These are phyloP conservation scores for Tolypocladium album DNA, from an alignment of 2,329 filamentous ascomycete species.

Conservation along the genomic window DNA sequence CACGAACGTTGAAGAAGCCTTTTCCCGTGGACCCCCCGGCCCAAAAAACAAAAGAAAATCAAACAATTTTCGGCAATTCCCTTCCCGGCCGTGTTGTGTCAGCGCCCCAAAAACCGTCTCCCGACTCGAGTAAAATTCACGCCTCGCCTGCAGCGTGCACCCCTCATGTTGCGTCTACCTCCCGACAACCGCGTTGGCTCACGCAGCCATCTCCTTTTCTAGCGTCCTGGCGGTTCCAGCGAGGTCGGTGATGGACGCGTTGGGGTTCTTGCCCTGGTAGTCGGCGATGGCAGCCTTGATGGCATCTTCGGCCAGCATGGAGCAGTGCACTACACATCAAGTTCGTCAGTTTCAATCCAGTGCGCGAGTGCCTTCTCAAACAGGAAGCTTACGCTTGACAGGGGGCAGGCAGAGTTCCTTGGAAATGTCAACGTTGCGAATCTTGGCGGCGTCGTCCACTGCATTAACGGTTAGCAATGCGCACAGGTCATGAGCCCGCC, in stretches of 20 bases:
- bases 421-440: constrained; percentile 96
- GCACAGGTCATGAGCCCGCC: background rate
- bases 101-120: background rate
- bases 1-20: background rate
- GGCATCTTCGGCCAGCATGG: constrained; percentile 83
- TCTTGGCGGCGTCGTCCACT: constrained; percentile 80
- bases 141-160: background rate
- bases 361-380: background rate
- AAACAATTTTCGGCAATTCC: background rate
- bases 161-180: background rate
- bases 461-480: background rate
- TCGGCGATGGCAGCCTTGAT: constrained; percentile 87
- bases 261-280: constrained; percentile 68
- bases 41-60: background rate
- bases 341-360: background rate
- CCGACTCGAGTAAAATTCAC: background rate
- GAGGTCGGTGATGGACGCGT: constrained; percentile 55
- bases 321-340: constrained; percentile 63
- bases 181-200: background rate
- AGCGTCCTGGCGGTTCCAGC: constrained; percentile 51
- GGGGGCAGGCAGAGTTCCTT: constrained; percentile 87
- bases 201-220: constrained; percentile 7
- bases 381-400: constrained; percentile 60
- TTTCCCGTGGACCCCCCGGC: background rate
- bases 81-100: background rate